Conservation (phyloP, 495 filamentous ascomycete genomes). For the Xylaria curta region DNA sequence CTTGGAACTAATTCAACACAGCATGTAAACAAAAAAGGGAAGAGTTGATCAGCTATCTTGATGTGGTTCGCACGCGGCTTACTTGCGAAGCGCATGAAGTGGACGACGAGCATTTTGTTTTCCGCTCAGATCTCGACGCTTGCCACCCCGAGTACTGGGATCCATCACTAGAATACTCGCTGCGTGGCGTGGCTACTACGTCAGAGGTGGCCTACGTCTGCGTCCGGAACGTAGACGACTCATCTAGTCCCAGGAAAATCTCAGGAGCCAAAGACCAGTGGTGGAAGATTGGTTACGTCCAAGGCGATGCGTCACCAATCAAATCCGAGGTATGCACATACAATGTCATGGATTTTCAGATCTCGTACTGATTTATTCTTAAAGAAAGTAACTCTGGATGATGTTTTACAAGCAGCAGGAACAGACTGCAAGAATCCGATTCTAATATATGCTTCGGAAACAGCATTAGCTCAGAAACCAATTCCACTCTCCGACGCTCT, state of each 20-base stretch:
- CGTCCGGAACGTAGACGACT: constrained; percentile 34
- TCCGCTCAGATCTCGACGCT: constrained; percentile 31
- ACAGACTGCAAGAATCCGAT: constrained; percentile 41
- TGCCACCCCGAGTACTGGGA: constrained; percentile 45
- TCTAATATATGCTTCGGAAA: constrained; percentile 52
- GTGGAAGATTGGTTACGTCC: constrained; percentile 48
- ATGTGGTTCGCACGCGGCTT: constrained; percentile 39
- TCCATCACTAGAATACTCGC: constrained; percentile 44
- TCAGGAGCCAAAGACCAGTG: constrained; percentile 44
- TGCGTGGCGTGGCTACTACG: constrained; percentile 49
- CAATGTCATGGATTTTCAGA: not conserved
- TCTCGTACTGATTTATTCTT: constrained; percentile 25
- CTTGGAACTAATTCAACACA: constrained; percentile 22
- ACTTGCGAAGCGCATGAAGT: constrained; percentile 42
- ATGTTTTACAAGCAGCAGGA: constrained; percentile 44
- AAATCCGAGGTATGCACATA: constrained; percentile 43
- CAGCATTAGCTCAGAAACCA: constrained; percentile 42
- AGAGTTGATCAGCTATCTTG: constrained; percentile 25
- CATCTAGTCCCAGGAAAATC: constrained; percentile 31
- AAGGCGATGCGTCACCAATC: constrained; percentile 36
- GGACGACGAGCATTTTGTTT: constrained; percentile 36
- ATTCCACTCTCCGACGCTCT: constrained; percentile 48
- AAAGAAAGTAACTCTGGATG: constrained; percentile 41
- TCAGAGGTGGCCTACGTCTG: constrained; percentile 47
- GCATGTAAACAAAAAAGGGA: constrained; percentile 33